Evolutionary conservation across 2,329 filamentous ascomycete species (phyloP).

Genomic region (Venturia oleaginea): DNA sequence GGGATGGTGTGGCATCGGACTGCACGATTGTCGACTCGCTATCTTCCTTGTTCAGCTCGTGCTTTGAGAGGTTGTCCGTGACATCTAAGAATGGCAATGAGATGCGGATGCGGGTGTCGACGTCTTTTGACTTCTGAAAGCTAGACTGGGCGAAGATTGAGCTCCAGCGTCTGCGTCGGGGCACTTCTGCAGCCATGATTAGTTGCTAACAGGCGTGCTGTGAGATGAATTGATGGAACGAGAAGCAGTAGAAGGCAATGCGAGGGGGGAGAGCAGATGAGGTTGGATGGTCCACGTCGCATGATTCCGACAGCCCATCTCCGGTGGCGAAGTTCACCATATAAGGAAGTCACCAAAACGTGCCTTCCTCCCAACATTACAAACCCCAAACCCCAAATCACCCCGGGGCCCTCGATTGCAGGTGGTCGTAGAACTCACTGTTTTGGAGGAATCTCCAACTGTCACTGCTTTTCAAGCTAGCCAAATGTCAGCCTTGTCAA

Average conservation of each 20-base stretch:
- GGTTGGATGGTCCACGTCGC: neutral
- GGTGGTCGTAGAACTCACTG: too few relatives aligned
- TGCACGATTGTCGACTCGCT: neutral
- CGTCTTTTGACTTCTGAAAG: neutral
- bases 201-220: neutral
- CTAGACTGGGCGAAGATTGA: neutral
- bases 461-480: neutral
- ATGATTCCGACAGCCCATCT: neutral
- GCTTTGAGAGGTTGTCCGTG: neutral
- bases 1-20: neutral
- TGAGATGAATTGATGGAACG: too few relatives aligned
- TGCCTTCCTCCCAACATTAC: neutral
- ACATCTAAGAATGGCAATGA: neutral
- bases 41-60: neutral
- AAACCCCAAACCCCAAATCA: too few relatives aligned
- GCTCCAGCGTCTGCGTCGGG: neutral
- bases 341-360: neutral
- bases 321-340: neutral
- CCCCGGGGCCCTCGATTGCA: too few relatives aligned
- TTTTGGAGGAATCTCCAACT: too few relatives aligned
- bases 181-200: neutral
- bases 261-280: neutral
- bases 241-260: neutral
- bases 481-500: neutral
- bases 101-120: neutral